Percentiles rank a stretch among this genome's conserved stretches.
Conservation (phyloP, 139 green algal species). For the Desmodesmus armatus region DNA sequence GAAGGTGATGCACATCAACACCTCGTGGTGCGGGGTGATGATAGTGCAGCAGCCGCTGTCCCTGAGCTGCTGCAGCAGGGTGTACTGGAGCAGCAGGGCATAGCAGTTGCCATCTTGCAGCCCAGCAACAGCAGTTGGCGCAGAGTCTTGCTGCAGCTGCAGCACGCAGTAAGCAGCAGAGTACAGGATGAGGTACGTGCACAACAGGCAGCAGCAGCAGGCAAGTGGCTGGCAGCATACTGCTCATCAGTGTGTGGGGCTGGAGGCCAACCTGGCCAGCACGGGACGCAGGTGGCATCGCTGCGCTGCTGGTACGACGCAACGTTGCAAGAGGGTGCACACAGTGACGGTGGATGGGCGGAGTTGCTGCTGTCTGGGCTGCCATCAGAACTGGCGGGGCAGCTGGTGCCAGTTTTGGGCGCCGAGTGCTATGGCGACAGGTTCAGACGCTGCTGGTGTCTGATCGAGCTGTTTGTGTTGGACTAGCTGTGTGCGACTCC, state of each 20-base stretch:
- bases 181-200: background rate
- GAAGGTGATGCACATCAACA: background rate
- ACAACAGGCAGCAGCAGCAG: background rate
- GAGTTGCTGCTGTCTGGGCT: background rate
- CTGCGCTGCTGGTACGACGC: slow-evolving; percentile 31
- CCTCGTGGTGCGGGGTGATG: background rate
- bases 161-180: background rate
- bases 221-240: background rate
- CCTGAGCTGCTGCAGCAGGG: too few relatives aligned
- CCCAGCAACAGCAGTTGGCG: slow-evolving; percentile 10
- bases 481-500: too few relatives aligned
- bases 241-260: background rate
- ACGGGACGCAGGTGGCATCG: background rate
- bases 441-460: too few relatives aligned
- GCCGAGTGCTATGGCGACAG: too few relatives aligned
- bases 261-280: background rate
- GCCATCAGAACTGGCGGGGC: background rate
- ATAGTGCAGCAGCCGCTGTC: background rate
- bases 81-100: too few relatives aligned
- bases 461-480: too few relatives aligned
- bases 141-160: background rate
- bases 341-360: background rate
- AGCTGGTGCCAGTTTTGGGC: slow-evolving; percentile 29
- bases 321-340: too few relatives aligned
- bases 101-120: background rate